Evolutionary conservation across 2,329 filamentous ascomycete genomes (phyloP), one percentile per base, ranked within the genome.

Genomic region (Pseudonectria foliicola): DNA sequence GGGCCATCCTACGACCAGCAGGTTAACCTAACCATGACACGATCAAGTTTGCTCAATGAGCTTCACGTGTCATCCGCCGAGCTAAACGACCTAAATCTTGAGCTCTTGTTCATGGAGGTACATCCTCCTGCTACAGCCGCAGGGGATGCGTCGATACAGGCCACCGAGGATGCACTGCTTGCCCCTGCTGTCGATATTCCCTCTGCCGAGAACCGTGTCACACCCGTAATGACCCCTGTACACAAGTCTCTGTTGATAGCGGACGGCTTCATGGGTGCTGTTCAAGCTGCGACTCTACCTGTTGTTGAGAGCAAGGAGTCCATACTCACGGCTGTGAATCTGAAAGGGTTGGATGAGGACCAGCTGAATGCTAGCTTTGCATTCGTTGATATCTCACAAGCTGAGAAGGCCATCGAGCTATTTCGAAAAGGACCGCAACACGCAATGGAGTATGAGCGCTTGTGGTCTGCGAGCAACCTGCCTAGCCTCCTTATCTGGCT

Each of bases 241-340:
- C 90, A 96, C 55, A 85, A 81, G 54, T 77, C 82, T 1, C 61
- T 95, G 12, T 50, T 95, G 8, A 73, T 94, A 7, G 80, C 78
- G 0, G 73, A 85, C 31, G 88, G 86, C 0, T 62, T 94, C 3
- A 64, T 75, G 34, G 86, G 83, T 7, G 76, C 82, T 1, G 68
- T 80, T 5, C 66, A 71, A 2, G 47, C 75, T 6, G 57, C 71
- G 6, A 52, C 64, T 7, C 53, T 73, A 30, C 60, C 67, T 13
- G 41, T 65, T 25, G 31, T 62, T 2, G 55, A 61, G 39, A 56
- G 55, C 46, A 44, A 53, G 40, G 60, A 60, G 35, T 63, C 60
- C 41, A 73, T 73, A 49, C 67, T 58, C 49, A 71, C 63, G 33
- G 80, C 75, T 4, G 69, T 85, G 7, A 70, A 85, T 39, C 44